A percentile compares a stretch with the other conserved stretches of the same genome.
Conservation (phyloP, 2,329 filamentous ascomycete genomes). For the Akanthomyces uredinophilus region DNA sequence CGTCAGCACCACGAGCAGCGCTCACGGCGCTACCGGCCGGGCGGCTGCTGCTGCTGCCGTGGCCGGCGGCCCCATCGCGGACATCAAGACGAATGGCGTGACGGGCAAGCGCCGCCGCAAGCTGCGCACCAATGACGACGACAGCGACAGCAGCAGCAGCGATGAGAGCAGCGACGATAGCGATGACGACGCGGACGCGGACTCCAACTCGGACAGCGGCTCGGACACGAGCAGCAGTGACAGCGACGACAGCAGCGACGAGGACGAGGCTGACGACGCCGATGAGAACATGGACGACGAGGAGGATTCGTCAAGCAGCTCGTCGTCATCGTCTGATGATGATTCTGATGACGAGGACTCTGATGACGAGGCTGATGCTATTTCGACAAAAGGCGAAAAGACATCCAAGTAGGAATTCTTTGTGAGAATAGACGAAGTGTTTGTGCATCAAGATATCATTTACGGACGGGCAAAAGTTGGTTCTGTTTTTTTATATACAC, state of each 20-base stretch:
- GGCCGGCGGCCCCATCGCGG: conserved; percentile 31
- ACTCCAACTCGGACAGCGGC: conserved; percentile 28
- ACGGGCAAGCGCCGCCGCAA: conserved; percentile 49
- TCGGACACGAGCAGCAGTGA: conserved; percentile 13
- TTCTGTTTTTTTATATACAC: neutral
- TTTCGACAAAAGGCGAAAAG: conserved; percentile 10
- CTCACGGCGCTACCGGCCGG: conserved; percentile 7
- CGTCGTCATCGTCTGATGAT: conserved; percentile 35
- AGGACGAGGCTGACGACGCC: conserved; percentile 19
- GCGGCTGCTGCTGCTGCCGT: neutral
- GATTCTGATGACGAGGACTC: conserved; percentile 31
- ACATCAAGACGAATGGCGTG: conserved; percentile 40
- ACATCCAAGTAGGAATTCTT: conserved; percentile 11
- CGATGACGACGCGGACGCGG: conserved; percentile 31
- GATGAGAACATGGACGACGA: conserved; percentile 22
- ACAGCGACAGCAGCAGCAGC: conserved; percentile 31
- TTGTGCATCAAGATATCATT: neutral
- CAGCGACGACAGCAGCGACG: conserved; percentile 11
- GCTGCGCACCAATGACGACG: conserved; percentile 41
- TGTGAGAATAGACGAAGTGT: conserved; percentile 1
- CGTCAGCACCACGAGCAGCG: conserved; percentile 23
- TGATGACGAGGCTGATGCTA: conserved; percentile 23
- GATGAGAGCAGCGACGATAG: conserved; percentile 34
- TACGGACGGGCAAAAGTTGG: conserved; percentile 4
- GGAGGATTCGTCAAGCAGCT: conserved; percentile 34